phyloP scores from a whole-genome alignment of 108 stramenopile genomes.

The Chaetoceros muelleri region DNA sequence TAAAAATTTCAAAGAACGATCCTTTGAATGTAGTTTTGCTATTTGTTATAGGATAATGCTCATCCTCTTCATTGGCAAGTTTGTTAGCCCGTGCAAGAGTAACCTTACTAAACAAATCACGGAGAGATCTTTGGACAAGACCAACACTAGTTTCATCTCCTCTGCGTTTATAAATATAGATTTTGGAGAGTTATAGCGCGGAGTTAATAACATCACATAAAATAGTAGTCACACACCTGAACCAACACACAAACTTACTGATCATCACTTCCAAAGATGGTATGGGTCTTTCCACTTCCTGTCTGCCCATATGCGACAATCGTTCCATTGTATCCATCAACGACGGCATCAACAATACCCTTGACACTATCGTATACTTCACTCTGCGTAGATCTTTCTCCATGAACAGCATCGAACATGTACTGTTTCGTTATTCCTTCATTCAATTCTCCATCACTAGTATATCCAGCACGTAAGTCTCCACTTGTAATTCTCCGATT shows the following conservation, averaged over 20 bases:
- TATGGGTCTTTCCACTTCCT: conserved; percentile 29
- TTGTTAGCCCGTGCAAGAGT: neutral
- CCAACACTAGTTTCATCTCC: conserved; percentile 17
- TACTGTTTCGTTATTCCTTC: neutral
- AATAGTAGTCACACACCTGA: neutral
- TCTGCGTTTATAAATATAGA: conserved; percentile 1
- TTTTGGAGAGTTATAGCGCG: neutral
- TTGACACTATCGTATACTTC: conserved; percentile 22
- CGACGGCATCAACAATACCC: conserved; percentile 27
- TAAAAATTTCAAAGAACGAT: conserved; percentile 42
- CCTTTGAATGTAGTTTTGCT: conserved; percentile 20
- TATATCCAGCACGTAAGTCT: conserved; percentile 5
- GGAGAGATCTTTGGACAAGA: conserved; percentile 31
- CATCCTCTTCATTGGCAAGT: neutral
- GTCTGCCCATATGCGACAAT: conserved; percentile 37
- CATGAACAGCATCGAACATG: conserved; percentile 29
- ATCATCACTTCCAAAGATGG: conserved; percentile 25
- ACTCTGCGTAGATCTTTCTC: conserved; percentile 11
- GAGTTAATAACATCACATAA: neutral
- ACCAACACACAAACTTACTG: conserved; percentile 7
- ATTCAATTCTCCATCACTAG: neutral
- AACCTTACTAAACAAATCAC: conserved; percentile 25
- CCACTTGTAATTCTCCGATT: conserved; percentile 6
- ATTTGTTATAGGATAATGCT: neutral
- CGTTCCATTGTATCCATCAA: conserved; percentile 29